These are phyloP conservation scores for Dendrobium nobile DNA, from an alignment of 106 monocot species.

Conservation along the genomic window DNA sequence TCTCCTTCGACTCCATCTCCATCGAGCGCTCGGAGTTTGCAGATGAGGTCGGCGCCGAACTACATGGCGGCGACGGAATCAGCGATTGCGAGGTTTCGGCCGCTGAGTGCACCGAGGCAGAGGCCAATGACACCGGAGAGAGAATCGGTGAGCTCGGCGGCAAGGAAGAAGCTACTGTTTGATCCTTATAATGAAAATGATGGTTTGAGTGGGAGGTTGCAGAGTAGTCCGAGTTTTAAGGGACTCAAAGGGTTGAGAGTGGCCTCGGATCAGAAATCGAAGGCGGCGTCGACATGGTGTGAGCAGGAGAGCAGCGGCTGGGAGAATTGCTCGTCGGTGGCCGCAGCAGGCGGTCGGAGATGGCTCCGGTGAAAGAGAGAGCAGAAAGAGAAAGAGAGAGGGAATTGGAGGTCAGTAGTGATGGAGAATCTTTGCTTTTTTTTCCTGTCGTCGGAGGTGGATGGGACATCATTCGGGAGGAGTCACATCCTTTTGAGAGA, in stretches of 20 bases:
- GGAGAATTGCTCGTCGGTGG: not conserved
- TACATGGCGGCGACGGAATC: slow-evolving; percentile 67
- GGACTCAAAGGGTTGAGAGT: not conserved
- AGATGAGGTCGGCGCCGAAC: slow-evolving; percentile 55
- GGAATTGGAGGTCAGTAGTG: too few species aligned
- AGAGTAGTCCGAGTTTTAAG: not conserved
- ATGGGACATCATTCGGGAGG: slow-evolving; percentile 2
- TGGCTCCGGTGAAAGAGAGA: not conserved
- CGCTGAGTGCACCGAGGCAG: slow-evolving; percentile 52
- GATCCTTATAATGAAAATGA: not conserved
- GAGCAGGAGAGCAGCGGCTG: not conserved
- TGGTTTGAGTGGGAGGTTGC: not conserved
- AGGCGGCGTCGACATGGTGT: too few species aligned
- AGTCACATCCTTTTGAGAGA: slow-evolving; percentile 2
- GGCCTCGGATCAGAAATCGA: not conserved
- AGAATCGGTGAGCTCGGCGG: not conserved
- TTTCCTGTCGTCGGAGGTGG: not conserved
- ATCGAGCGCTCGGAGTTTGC: slow-evolving; percentile 42
- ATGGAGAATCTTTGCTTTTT: too few species aligned
- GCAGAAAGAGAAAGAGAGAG: too few species aligned
- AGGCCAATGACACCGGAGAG: slow-evolving; percentile 14
- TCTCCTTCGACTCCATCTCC: slow-evolving; percentile 67
- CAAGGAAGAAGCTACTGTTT: slow-evolving; percentile 8
- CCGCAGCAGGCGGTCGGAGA: not conserved
- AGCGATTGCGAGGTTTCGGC: slow-evolving; percentile 37